phyloP scores from a whole-genome alignment of 495 filamentous ascomycete genomes.

The Annulohypoxylon nitens region DNA sequence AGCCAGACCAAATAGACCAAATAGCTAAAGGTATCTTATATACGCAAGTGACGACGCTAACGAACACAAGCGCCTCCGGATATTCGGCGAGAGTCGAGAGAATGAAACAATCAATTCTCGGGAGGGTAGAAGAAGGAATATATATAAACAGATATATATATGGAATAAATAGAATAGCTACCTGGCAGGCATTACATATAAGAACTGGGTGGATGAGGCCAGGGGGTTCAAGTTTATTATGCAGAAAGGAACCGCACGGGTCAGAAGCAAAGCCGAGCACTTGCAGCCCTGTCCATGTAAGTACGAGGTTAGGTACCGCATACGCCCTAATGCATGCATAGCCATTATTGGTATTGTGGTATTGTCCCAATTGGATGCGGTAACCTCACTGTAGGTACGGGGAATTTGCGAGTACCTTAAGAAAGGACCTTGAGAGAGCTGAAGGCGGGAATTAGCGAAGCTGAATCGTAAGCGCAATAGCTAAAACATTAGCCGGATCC shows the following conservation, averaged over 20 bases:
- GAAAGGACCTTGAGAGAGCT: slow-evolving; percentile 16
- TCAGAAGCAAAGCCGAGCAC: slow-evolving; percentile 47
- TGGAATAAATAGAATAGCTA: slow-evolving; percentile 25
- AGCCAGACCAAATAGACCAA: slow-evolving; percentile 15
- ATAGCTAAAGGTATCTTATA: slow-evolving; percentile 33
- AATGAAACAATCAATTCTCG: slow-evolving; percentile 41
- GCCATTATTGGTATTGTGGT: slow-evolving; percentile 14
- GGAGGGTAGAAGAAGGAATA: slow-evolving; percentile 35
- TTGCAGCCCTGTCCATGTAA: slow-evolving; percentile 44
- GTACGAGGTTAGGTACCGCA: slow-evolving; percentile 42
- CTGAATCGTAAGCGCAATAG: slow-evolving; percentile 37
- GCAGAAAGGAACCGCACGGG: slow-evolving; percentile 42
- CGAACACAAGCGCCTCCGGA: slow-evolving; percentile 35
- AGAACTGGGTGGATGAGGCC: slow-evolving; percentile 35
- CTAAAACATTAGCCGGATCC: slow-evolving; percentile 22
- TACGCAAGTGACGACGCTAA: slow-evolving; percentile 29
- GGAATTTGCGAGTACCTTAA: slow-evolving; percentile 15
- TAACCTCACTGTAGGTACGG: slow-evolving; percentile 9
- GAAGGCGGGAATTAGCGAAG: slow-evolving; percentile 16
- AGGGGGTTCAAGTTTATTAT: slow-evolving; percentile 46
- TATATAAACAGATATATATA: slow-evolving; percentile 42
- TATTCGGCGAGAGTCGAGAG: slow-evolving; percentile 37
- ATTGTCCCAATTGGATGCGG: slow-evolving; percentile 15
- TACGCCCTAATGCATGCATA: slow-evolving; percentile 36
- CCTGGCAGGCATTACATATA: slow-evolving; percentile 24